Conservation (phyloP, 2,329 filamentous ascomycete species). For the Penicillium sp. region DNA sequence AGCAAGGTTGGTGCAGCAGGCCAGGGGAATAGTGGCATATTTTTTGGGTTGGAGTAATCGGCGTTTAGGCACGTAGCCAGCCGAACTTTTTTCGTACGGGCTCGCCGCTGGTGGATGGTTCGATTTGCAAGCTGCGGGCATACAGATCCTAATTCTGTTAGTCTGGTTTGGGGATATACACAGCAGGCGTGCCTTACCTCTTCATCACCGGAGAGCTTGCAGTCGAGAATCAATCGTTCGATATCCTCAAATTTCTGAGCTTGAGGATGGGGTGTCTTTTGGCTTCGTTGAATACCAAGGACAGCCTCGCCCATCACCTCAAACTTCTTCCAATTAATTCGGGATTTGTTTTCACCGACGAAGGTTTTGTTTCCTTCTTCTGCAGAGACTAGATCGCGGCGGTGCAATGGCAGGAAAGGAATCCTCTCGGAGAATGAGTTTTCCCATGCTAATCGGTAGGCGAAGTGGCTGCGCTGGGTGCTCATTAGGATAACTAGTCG, state of each 20-base stretch:
- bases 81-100: conserved; percentile 45
- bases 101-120: conserved; percentile 46
- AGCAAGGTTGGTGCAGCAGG: neutral
- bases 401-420: conserved; percentile 87
- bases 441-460: conserved; percentile 96
- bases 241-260: conserved; percentile 69
- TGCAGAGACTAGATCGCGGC: conserved; percentile 85
- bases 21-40: neutral
- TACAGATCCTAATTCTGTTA: conserved; percentile 54
- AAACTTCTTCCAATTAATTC: conserved; percentile 98
- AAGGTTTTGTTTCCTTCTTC: conserved; percentile 92
- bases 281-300: conserved; percentile 86
- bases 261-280: conserved; percentile 77
- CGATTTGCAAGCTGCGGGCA: conserved; percentile 58
- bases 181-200: conserved; percentile 63
- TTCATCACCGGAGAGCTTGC: conserved; percentile 78
- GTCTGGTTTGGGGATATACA: neutral
- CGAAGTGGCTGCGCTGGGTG: conserved; percentile 86
- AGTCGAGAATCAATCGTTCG: conserved; percentile 75
- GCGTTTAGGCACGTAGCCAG: conserved; percentile 40
- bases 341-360: conserved; percentile 68
- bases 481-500: conserved; percentile 90
- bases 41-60: neutral
- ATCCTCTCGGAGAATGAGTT: conserved; percentile 89
- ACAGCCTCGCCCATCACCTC: conserved; percentile 93